A percentile compares a stretch with the other conserved stretches of the same genome.
Conservation (phyloP, 805 yeast species). For the Lipomyces lipofer region DNA sequence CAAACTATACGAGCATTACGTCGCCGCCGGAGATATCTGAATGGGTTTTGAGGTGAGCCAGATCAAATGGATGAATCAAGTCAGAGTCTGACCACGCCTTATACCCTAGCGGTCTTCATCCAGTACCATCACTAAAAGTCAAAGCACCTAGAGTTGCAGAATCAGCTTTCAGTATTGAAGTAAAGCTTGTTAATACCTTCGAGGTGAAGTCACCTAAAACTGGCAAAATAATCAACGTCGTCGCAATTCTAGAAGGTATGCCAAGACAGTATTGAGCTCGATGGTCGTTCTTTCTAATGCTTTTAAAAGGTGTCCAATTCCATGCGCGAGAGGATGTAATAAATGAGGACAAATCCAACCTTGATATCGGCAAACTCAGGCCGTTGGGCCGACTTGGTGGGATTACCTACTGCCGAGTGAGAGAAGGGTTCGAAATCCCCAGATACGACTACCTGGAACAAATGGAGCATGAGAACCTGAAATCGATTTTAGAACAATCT, state of each 20-base stretch:
- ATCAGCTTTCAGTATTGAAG: slow-evolving; percentile 58
- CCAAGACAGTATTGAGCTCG: neutral
- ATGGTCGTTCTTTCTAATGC: too few species aligned
- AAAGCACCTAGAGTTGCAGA: slow-evolving; percentile 61
- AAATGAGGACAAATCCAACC: slow-evolving; percentile 42
- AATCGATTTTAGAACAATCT: neutral
- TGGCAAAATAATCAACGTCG: slow-evolving; percentile 42
- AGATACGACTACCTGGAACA: slow-evolving; percentile 45
- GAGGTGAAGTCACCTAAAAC: slow-evolving; percentile 45
- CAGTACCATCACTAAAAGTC: slow-evolving; percentile 47
- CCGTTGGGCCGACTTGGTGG: slow-evolving; percentile 61
- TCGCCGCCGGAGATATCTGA: slow-evolving; percentile 56
- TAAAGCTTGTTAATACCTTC: slow-evolving; percentile 48
- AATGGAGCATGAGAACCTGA: too few species aligned
- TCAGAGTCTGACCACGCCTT: too few species aligned
- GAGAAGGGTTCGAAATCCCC: slow-evolving; percentile 49
- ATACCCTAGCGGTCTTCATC: slow-evolving; percentile 50
- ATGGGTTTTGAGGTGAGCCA: slow-evolving; percentile 46
- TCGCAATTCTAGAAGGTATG: slow-evolving; percentile 50
- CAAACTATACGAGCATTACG: slow-evolving; percentile 51
- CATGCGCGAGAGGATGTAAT: slow-evolving; percentile 59
- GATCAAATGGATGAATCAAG: too few species aligned
- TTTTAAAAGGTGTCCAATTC: slow-evolving; percentile 48
- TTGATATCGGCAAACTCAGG: slow-evolving; percentile 51
- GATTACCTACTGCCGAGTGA: slow-evolving; percentile 48